Base-by-base conservation (phyloP, 768 basidiomycete genomes). In the Boletus fagicola region DNA sequence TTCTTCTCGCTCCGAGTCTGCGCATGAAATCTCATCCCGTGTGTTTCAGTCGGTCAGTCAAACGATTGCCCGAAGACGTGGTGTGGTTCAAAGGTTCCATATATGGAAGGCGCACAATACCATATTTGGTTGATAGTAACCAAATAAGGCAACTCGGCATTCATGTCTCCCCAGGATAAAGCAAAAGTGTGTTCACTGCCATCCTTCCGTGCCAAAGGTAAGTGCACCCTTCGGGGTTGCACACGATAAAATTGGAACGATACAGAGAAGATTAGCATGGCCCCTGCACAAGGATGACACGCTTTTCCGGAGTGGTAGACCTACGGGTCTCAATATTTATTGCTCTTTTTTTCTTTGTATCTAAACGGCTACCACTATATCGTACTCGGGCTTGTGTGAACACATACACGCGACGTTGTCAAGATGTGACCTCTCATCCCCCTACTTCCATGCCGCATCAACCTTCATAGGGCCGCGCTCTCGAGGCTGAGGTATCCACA, bases 281-380 rank as follows among this genome's bases (percentile, higher is more conserved):
- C 93, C 94, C 94, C 94, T 96, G 94, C 94, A 96, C 93, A 97
- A 96, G 94, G 94, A 96, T 95, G 94, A 94, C 94, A 95, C 91
- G 90, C 89, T 92, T 89, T 88, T 83, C 86, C 87, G 87, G 88
- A 90, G 88, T 89, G 87, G 88, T 88, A 88, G 73, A 73, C 73
- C 72, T 75, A 75, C 72, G 72, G 73, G 73, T 73, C 73, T 75
- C 72, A 75, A 75, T 73, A 73, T 73, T 73, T 73, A 73, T 72
- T 73, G 1, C 36, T 57, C 22, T 51, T 59, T 66, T 56, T 68
- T 56, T 49, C 18, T 20, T 51, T 38, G 16, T 31, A 13, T 18
- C 3, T 12, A 11, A 8, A 26, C 1, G 9, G 1, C 22, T 13
- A n/a, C 28, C 18, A 22, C 8, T 4, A 10, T 1, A 9, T 10